These are phyloP conservation scores for Oemleria cerasiformis DNA, from an alignment of 306 rosid genomes.

Conservation along the genomic window DNA sequence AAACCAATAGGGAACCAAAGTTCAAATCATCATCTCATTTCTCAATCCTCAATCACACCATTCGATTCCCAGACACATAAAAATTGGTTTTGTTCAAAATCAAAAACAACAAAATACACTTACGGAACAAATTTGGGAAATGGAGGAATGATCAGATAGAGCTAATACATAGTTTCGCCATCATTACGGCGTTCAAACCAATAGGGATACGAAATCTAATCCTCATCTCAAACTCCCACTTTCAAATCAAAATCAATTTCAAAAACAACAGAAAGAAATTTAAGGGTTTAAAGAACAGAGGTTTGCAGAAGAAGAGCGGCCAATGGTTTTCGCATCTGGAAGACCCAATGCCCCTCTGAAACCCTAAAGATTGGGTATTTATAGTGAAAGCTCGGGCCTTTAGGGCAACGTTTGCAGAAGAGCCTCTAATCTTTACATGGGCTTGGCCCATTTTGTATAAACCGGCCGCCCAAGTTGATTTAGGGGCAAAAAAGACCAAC, in stretches of 20 bases:
- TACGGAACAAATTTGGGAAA: no score
- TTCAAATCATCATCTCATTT: constrained; percentile 23
- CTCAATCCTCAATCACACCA: not conserved
- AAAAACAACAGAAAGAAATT: not conserved
- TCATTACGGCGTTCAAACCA: constrained; percentile 53
- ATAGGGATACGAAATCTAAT: constrained; percentile 44
- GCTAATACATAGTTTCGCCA: constrained; percentile 46
- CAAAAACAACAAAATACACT: no score
- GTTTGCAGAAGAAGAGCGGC: not conserved
- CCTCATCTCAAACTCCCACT: constrained; percentile 38
- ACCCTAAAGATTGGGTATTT: not conserved
- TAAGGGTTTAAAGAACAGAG: not conserved
- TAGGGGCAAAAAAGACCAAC: not conserved
- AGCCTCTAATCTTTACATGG: not conserved
- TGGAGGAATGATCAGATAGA: constrained; percentile 46
- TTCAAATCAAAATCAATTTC: not conserved
- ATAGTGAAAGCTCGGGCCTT: constrained; percentile 1
- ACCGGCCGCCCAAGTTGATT: not conserved
- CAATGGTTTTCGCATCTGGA: not conserved
- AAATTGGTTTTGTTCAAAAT: not conserved
- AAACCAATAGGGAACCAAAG: constrained; percentile 20
- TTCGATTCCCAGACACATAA: not conserved
- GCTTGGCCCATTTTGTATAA: not conserved
- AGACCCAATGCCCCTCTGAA: not conserved
- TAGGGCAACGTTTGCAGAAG: not conserved